Base-by-base conservation (phyloP, 495 filamentous ascomycete species). In the Lichenothelia convexa region DNA sequence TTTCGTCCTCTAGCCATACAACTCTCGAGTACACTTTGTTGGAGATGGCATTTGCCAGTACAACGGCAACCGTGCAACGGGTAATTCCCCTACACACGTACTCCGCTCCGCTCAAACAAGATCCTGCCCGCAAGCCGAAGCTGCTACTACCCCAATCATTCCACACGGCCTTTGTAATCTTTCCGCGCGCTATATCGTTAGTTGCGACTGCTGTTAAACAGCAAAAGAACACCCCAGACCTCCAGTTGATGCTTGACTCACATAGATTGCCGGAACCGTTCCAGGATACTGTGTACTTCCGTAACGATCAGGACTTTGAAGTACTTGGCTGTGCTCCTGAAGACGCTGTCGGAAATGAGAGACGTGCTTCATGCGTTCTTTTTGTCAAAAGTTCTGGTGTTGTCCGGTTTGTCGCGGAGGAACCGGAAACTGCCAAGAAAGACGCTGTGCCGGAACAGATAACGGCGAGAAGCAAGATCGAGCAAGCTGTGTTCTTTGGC, bases 401-500 rank as follows among this genome's bases (percentile, higher is more conserved):
- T n/a, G 53, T 94, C 27, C 69, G 85, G 38, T 56, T 94, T 24
- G 68, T 68, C n/a, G 55, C 68, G 13, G 57, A 58, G 20, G 65
- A 75, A 18, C 50, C 50, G 2, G 21, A 35, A 31, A 54, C 62
- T 8, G 60, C 65, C 35, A 59, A 60, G 9, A 31, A 46, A n/a
- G 52, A 46, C 9, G 38, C 49, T 2, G 60, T 64, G 16, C 53
- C 55, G 38, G 45, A 48, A 9, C 53, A 54, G 18, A 63, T 87
- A 15, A 83, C 81, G 1, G 78, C 80, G 5, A 84, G 79, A 50
- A 79, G 72, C 50, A 94, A 87, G 54, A 64, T 99, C 30, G 84
- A 93, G 47, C 87, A 95, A 53, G 87, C 87, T 11, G 74, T 94
- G 3, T 93, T 93, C 59, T 95, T 79, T 51, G 83, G 86, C 1